phyloP scores from a whole-genome alignment of 179 eudicot species.

The Nepenthes alata region DNA sequence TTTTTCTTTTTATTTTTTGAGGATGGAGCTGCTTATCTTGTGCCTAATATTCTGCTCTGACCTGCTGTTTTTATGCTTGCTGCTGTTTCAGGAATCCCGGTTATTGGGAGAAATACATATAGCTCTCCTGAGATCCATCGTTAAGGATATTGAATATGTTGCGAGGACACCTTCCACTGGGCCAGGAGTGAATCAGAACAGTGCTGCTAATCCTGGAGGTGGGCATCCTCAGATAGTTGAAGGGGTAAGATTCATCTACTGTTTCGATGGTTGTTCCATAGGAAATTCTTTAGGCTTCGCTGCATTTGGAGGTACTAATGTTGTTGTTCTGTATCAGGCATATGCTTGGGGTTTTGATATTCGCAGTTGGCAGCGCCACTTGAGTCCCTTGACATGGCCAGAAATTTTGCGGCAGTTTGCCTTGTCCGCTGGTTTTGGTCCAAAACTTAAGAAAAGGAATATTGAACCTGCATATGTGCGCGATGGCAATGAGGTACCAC shows the following conservation, averaged over 20 bases:
- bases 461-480: constrained; percentile 38
- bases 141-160: constrained; percentile 88
- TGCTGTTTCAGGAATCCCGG: constrained; percentile 54
- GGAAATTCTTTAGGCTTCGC: neutral
- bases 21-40: neutral
- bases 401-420: constrained; percentile 82
- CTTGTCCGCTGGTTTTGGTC: constrained; percentile 80
- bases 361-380: constrained; percentile 71
- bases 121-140: constrained; percentile 53
- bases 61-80: constrained; percentile 1
- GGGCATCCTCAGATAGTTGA: constrained; percentile 89
- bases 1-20: neutral
- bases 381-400: constrained; percentile 75
- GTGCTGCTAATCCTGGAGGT: constrained; percentile 57
- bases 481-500: constrained; percentile 63
- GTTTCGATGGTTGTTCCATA: neutral
- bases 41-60: neutral
- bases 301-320: neutral
- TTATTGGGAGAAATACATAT: constrained; percentile 75
- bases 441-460: constrained; percentile 57
- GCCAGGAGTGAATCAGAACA: constrained; percentile 42
- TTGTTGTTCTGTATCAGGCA: constrained; percentile 29
- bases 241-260: constrained; percentile 45
- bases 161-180: constrained; percentile 69
- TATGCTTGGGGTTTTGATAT: constrained; percentile 93